These are phyloP conservation scores for Neurospora sp. DNA, from an alignment of 495 filamentous ascomycete genomes.

Conservation along the genomic window DNA sequence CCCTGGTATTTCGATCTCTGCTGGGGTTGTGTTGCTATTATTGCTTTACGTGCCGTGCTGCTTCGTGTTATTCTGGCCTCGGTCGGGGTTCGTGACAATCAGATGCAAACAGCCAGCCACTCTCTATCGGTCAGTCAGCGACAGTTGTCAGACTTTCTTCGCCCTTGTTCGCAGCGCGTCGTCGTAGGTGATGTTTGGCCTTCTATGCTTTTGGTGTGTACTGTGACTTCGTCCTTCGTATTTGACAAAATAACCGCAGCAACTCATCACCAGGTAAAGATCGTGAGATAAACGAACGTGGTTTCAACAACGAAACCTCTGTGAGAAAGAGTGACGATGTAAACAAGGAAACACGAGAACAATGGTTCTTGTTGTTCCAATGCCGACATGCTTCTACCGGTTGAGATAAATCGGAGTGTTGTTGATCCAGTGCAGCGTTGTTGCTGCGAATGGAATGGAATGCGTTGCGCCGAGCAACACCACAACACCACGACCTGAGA, in stretches of 20 bases:
- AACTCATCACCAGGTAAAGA: too few relatives aligned
- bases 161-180: not conserved
- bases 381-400: not conserved
- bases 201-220: too few relatives aligned
- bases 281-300: not conserved
- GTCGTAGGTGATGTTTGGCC: not conserved
- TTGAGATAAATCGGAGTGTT: not conserved
- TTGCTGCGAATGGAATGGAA: constrained; percentile 6
- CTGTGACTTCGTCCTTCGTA: not conserved
- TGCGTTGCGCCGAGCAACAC: constrained; percentile 10
- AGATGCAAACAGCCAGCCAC: not conserved
- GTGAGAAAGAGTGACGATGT: not conserved
- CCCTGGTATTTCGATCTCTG: not conserved
- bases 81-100: not conserved
- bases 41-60: not conserved
- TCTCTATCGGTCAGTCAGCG: not conserved
- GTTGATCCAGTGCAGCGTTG: not conserved
- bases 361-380: not conserved
- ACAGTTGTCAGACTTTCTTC: not conserved
- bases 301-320: not conserved
- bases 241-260: too few relatives aligned
- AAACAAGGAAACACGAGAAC: not conserved
- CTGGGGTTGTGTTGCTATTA: not conserved
- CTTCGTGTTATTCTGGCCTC: not conserved
- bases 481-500: not conserved